Evolutionary conservation across 179 eudicot species (phyloP).

Genomic region (Beta macrorhiza): DNA sequence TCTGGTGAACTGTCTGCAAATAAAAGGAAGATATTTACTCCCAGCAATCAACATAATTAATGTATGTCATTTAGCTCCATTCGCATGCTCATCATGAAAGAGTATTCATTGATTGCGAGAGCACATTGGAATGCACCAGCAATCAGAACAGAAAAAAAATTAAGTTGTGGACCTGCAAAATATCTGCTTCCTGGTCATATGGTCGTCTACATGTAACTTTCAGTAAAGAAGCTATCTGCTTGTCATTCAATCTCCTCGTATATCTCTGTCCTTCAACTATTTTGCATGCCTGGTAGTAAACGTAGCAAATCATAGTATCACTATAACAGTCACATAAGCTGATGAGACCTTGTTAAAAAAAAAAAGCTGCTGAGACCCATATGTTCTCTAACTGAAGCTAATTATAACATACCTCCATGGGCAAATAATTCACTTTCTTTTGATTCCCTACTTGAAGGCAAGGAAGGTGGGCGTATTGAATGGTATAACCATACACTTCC

Average conservation of each 20-base stretch:
- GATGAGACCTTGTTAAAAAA: background rate
- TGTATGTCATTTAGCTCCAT: background rate
- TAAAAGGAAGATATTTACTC: constrained; percentile 14
- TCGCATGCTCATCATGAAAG: background rate
- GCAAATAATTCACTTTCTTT: constrained; percentile 78
- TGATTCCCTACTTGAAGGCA: constrained; percentile 88
- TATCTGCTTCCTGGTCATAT: constrained; percentile 61
- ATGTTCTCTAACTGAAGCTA: background rate
- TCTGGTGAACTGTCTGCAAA: constrained; percentile 67
- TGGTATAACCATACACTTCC: constrained; percentile 77
- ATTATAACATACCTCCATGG: constrained; percentile 64
- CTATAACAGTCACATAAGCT: background rate
- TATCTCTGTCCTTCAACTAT: constrained; percentile 82
- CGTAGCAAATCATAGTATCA: background rate
- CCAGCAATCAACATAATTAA: background rate
- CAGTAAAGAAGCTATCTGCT: constrained; percentile 72
- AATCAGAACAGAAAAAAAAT: background rate
- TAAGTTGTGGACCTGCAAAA: constrained; percentile 56
- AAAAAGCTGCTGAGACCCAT: background rate
- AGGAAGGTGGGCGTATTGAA: constrained; percentile 68
- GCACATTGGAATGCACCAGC: background rate
- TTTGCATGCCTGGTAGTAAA: constrained; percentile 63
- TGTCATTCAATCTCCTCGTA: constrained; percentile 72
- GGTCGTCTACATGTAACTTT: constrained; percentile 80
- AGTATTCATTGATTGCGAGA: background rate